phyloP scores from a whole-genome alignment of 2,329 filamentous ascomycete species.

The Microcyclosporella mali region DNA sequence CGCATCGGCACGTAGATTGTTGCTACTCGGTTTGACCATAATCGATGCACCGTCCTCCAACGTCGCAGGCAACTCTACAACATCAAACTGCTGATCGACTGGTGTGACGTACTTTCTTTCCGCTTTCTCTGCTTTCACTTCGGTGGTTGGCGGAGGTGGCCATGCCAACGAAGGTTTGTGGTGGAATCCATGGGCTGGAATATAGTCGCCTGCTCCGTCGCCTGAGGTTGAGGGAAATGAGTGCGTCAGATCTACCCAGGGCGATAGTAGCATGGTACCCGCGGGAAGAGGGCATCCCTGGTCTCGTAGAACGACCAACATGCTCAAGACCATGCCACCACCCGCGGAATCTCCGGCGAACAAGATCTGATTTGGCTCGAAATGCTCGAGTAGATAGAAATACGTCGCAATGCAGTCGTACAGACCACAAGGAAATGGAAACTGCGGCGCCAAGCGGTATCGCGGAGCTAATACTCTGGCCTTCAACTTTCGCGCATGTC shows the following conservation, averaged over 20 bases:
- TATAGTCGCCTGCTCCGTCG: constrained; percentile 73
- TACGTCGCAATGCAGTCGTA: constrained; percentile 88
- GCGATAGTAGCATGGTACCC: constrained; percentile 83
- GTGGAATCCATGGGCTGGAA: constrained; percentile 79
- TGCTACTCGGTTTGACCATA: constrained; percentile 8
- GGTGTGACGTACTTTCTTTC: constrained; percentile 19
- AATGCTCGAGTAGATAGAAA: constrained; percentile 67
- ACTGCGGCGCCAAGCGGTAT: constrained; percentile 87
- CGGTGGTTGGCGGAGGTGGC: constrained; percentile 82
- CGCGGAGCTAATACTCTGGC: constrained; percentile 78
- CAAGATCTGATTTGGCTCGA: constrained; percentile 75
- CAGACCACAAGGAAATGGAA: constrained; percentile 88
- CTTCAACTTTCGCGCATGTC: constrained; percentile 89
- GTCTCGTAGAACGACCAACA: constrained; percentile 77
- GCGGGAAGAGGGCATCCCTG: constrained; percentile 78
- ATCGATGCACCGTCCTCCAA: constrained; percentile 8
- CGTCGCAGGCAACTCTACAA: constrained; percentile 26
- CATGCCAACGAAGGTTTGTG: constrained; percentile 85
- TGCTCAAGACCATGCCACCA: constrained; percentile 75
- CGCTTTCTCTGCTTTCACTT: constrained; percentile 35
- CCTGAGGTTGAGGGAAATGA: constrained; percentile 85
- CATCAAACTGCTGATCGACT: constrained; percentile 19
- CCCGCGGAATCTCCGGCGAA: constrained; percentile 90
- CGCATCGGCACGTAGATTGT: constrained; percentile 11
- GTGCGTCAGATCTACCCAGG: constrained; percentile 93